Conservation (phyloP, 2,329 filamentous ascomycete genomes). For the Diaporthe caulivora region DNA sequence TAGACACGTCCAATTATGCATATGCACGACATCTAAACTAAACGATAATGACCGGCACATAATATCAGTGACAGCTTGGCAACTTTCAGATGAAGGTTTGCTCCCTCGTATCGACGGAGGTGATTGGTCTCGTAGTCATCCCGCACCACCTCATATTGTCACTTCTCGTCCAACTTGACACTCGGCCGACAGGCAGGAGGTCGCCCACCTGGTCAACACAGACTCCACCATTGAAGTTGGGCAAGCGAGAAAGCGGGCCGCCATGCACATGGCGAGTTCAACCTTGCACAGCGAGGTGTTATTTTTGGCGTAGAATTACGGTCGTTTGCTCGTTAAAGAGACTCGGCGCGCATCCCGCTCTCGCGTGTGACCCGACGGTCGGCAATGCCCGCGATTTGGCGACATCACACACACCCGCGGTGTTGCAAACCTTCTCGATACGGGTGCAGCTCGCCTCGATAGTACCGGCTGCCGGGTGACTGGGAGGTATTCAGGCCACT, state of each 20-base stretch:
- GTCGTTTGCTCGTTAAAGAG: neutral
- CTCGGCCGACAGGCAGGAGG: neutral
- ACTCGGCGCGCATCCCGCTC: neutral
- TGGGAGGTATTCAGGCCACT: neutral
- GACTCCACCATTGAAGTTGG: neutral
- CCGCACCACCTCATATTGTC: neutral
- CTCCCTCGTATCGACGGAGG: neutral
- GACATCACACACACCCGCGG: neutral
- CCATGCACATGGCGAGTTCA: neutral
- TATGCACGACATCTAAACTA: neutral
- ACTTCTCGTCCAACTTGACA: too few species aligned
- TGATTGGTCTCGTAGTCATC: too few species aligned
- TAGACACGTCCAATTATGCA: neutral
- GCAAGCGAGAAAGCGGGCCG: too few species aligned
- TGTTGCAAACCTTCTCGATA: neutral
- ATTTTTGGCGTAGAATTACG: too few species aligned
- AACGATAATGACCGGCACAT: neutral
- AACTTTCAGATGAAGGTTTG: neutral
- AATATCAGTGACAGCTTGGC: neutral
- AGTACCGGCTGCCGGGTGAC: neutral
- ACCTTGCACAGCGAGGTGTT: too few species aligned
- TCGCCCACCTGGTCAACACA: neutral
- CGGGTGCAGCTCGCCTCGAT: conserved; percentile 9
- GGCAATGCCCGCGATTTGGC: neutral
- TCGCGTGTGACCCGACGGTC: conserved; percentile 14